phyloP scores from a whole-genome alignment of 1,284 basidiomycete genomes.

The Porogramme epimiltina region DNA sequence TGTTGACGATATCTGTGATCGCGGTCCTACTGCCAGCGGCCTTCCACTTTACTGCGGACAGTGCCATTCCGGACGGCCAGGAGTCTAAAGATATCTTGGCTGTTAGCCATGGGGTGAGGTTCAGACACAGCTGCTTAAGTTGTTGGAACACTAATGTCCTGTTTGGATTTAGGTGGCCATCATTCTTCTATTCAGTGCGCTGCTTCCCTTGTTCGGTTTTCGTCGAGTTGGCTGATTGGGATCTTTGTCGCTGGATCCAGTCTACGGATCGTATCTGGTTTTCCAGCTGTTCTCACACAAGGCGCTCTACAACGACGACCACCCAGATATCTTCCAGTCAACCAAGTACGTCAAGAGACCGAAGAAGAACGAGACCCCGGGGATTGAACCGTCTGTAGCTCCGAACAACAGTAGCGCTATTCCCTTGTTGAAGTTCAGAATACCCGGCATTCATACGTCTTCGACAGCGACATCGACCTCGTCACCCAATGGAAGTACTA shows the following conservation, averaged over 20 bases:
- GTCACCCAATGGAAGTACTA: background rate
- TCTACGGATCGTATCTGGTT: constrained; percentile 73
- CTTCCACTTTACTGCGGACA: constrained; percentile 37
- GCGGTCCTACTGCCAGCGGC: constrained; percentile 82
- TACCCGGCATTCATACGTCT: background rate
- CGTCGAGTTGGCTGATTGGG: background rate
- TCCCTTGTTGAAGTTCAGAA: background rate
- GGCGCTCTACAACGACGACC: constrained; percentile 62
- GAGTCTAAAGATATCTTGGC: constrained; percentile 58
- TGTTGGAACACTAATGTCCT: constrained; percentile 5
- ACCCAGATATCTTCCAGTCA: constrained; percentile 39
- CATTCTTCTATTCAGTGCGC: constrained; percentile 76
- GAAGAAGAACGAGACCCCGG: constrained; percentile 7
- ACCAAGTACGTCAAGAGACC: constrained; percentile 35
- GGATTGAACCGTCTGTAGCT: background rate
- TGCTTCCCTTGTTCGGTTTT: constrained; percentile 12
- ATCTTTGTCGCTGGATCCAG: constrained; percentile 38
- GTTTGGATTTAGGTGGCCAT: constrained; percentile 58
- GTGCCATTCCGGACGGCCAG: constrained; percentile 27
- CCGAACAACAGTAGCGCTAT: constrained; percentile 12
- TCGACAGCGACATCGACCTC: background rate
- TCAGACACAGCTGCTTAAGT: constrained; percentile 10
- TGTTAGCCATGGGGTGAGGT: constrained; percentile 80
- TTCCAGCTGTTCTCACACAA: constrained; percentile 91
- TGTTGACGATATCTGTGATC: constrained; percentile 79